A percentile compares a stretch with the other conserved stretches of the same genome.
Conservation (phyloP, 805 yeast genomes). For the Ogataea philodendri region DNA sequence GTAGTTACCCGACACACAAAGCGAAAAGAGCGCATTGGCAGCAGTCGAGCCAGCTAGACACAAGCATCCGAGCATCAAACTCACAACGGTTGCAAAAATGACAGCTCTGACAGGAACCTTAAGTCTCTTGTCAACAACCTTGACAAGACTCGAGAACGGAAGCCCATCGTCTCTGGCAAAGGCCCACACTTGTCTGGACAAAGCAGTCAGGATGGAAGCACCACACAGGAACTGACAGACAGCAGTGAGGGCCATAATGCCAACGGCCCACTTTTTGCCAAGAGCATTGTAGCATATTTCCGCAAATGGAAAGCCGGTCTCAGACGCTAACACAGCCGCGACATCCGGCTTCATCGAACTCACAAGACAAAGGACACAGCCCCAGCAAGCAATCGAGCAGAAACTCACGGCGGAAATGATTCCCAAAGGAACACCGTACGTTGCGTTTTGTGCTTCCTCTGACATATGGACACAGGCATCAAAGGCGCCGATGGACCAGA, state of each 20-base stretch:
- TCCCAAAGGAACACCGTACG: slow-evolving; percentile 62
- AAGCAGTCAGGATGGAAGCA: slow-evolving; percentile 57
- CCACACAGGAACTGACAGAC: slow-evolving; percentile 67
- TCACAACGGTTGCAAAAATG: slow-evolving; percentile 47
- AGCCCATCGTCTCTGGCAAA: slow-evolving; percentile 76
- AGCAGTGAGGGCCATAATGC: slow-evolving; percentile 56
- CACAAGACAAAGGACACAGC: slow-evolving; percentile 48
- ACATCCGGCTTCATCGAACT: slow-evolving; percentile 53
- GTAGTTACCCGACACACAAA: slow-evolving; percentile 60
- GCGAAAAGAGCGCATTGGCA: slow-evolving; percentile 61
- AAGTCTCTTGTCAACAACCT: slow-evolving; percentile 52
- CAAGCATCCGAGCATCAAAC: slow-evolving; percentile 54
- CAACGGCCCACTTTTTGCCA: slow-evolving; percentile 64
- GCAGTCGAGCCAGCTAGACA: slow-evolving; percentile 59
- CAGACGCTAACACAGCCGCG: slow-evolving; percentile 39
- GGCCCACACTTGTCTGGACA: slow-evolving; percentile 71
- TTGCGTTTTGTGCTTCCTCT: slow-evolving; percentile 65
- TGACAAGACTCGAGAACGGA: slow-evolving; percentile 56
- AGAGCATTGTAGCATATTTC: slow-evolving; percentile 60
- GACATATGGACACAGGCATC: slow-evolving; percentile 72
- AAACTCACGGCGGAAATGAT: slow-evolving; percentile 56
- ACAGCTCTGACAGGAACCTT: slow-evolving; percentile 69
- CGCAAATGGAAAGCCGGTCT: slow-evolving; percentile 62
- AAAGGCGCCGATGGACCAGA: slow-evolving; percentile 75
- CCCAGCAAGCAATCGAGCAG: slow-evolving; percentile 58